A percentile compares a stretch with the other conserved stretches of the same genome.
phyloP scores from a whole-genome alignment of 352 stramenopile genomes.

The Thraustochytrium striatum region DNA sequence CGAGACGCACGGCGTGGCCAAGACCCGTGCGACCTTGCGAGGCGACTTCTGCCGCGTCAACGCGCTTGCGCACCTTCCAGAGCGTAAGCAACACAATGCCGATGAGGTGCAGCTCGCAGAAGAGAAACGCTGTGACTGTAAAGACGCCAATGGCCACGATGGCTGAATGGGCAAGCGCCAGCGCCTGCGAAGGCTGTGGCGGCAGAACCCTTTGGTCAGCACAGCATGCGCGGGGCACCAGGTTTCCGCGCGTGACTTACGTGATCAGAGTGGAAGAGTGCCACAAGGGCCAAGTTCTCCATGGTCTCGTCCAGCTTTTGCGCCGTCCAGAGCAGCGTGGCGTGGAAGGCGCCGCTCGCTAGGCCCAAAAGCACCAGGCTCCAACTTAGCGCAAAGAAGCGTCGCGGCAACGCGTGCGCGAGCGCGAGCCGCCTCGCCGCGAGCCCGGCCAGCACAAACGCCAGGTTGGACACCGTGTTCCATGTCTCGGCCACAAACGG shows the following conservation, averaged over 20 bases:
- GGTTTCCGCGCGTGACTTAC: too few species aligned
- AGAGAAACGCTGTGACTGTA: not conserved
- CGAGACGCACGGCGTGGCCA: not conserved
- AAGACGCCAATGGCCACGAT: not conserved
- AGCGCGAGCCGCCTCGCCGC: not conserved
- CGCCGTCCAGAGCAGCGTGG: conserved; percentile 13
- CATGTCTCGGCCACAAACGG: conserved; percentile 6
- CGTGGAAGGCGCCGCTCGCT: not conserved
- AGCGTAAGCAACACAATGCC: not conserved
- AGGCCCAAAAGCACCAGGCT: not conserved
- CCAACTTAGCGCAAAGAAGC: conserved; percentile 1
- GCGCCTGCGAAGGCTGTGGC: not conserved
- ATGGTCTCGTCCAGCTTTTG: conserved; percentile 36
- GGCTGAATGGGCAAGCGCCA: not conserved
- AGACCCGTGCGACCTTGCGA: not conserved
- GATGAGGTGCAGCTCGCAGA: conserved; percentile 4
- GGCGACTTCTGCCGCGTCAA: not conserved
- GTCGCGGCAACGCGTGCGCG: not conserved
- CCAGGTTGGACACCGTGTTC: conserved; percentile 13
- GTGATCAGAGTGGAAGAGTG: not conserved
- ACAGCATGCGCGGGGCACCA: too few species aligned
- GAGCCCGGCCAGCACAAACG: conserved; percentile 2
- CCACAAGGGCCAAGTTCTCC: not conserved
- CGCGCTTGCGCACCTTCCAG: not conserved
- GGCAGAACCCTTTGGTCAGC: too few species aligned